Base-by-base conservation (phyloP, 139 green algal genomes). In the Micromonas pusilla region DNA sequence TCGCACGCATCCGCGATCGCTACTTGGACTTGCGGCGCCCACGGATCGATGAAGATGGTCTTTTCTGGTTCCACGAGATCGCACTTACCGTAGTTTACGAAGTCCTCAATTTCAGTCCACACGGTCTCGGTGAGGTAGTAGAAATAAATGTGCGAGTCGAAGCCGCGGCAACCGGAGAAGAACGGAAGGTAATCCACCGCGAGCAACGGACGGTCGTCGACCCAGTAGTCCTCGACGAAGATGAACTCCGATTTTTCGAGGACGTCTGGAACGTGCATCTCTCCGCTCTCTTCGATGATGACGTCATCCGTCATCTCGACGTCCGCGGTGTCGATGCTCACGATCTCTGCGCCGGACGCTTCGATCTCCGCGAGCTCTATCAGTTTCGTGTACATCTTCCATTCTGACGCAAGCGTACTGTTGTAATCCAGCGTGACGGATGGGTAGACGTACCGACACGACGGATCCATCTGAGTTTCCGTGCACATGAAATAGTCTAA, bases 41-140 rank as follows among this genome's bases (percentile, higher is more conserved):
- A 79, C 57, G 53, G 73, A 65, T 72, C 54, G 33, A 79, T 79
- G 73, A 72, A 72, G 57, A 79, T 71, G 0, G 73, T 79, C 20
- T 71, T 57, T 31, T 72, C 25, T 2, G 4, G 28, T 30, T 3
- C 3, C 28, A 79, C 73, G 30, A 79, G 54, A 2, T 30, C 31
- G 36, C 54, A 71, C 25, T 65, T 30, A 26, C 34, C 54, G 32
- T 78, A 70, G 9, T 62, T 75, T 3, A 62, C 36, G 21, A 75
- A 64, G 33, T 23, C 25, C 20, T 52, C 20, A 28, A 75, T 16
- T 5, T 52, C 33, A 3, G 21, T 70, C 5, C 6, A 78, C 5
- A 6, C 34, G 2, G 21, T 79, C 32, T 79, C 73, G 6, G 63
- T 60, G 54, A 79, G 20, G 30, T 79, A 36, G 3, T 30, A 62